Evolutionary conservation across 768 basidiomycete genomes (phyloP), one percentile per base, ranked within the genome.

Genomic region (Pleurotus giganteus): DNA sequence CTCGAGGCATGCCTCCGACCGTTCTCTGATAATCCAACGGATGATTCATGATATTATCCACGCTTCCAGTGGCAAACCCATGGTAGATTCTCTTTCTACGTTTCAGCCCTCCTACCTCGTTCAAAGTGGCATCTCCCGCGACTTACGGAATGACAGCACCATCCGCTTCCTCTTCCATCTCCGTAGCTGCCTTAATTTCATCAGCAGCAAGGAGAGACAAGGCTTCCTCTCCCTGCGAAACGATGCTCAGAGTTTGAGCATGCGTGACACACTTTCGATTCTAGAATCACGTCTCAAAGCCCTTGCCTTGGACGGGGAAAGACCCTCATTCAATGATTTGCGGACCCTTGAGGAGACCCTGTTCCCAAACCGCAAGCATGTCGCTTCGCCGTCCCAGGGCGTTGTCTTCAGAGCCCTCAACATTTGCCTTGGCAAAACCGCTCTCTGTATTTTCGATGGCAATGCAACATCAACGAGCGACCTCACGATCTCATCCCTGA

Each of bases 81-180:
- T 83, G 26, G 74, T 89, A 5, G 89, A 94, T 64, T 88, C 90
- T 6, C 74, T 91, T 12, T 93, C 92, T 19, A 83, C 89, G 28
- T 90, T 85, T 27, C 90, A 93, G 45, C 89, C 91, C 4, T 93
- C 91, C 2, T 91, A 83, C 64, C 77, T 95, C 29, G 82, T 94
- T 23, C 91, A 91, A 64, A 81, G 76, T 42, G 91, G 91, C 4
- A 68, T 77, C 7, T 87, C 90, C 6, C 80, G 87, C 43, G 65
- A 75, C 31, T 65, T 92, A 46, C 88, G 94, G 23, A 80, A 79
- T 23, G 85, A 90, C 58, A 69, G 80, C 0, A 76, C 79, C 1
- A 94, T 93, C 76, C 85, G 84, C 60, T 82, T 95, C 49, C 71
- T 95, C 19, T 85, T 89, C 57, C 86, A 92, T 62, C 76, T 96